phyloP scores from a whole-genome alignment of 2,329 filamentous ascomycete species.

The Colletotrichum euphorbiae region DNA sequence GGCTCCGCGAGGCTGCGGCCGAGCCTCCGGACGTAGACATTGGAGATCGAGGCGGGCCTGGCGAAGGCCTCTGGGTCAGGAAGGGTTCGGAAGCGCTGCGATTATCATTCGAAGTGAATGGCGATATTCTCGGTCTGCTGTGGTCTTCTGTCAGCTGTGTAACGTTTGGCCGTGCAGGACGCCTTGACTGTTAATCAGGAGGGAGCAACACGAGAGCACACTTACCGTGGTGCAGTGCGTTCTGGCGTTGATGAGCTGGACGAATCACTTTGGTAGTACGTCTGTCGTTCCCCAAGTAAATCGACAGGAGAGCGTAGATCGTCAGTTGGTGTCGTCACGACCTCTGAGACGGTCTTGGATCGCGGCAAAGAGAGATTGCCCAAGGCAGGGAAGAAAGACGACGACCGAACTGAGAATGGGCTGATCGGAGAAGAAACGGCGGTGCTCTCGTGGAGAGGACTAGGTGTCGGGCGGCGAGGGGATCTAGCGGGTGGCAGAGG shows the following conservation, averaged over 20 bases:
- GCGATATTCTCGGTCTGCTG: constrained; percentile 45
- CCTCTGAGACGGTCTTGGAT: constrained; percentile 46
- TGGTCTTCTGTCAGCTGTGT: constrained; percentile 26
- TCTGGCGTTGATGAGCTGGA: constrained; percentile 49
- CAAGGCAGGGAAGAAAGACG: constrained; percentile 40
- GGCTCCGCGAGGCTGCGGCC: constrained; percentile 54
- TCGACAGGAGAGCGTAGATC: constrained; percentile 42
- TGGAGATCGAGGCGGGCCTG: constrained; percentile 53
- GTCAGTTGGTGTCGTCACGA: constrained; percentile 48
- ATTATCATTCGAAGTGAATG: constrained; percentile 60
- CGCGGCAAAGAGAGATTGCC: constrained; percentile 46
- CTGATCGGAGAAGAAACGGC: constrained; percentile 58
- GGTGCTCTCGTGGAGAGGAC: constrained; percentile 59
- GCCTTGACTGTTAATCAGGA: background rate
- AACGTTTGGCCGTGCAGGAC: constrained; percentile 14
- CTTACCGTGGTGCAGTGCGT: constrained; percentile 48
- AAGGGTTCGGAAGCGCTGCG: constrained; percentile 58
- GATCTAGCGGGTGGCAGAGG: constrained; percentile 53
- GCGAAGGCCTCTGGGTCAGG: constrained; percentile 56
- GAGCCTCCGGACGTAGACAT: constrained; percentile 61
- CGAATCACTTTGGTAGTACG: constrained; percentile 53
- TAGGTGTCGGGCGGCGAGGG: constrained; percentile 60
- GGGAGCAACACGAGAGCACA: constrained; percentile 25
- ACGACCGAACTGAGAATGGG: constrained; percentile 46
- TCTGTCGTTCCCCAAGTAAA: constrained; percentile 42